phyloP scores from a whole-genome alignment of 208 protist species.

The Vickermania spadyakhi region DNA sequence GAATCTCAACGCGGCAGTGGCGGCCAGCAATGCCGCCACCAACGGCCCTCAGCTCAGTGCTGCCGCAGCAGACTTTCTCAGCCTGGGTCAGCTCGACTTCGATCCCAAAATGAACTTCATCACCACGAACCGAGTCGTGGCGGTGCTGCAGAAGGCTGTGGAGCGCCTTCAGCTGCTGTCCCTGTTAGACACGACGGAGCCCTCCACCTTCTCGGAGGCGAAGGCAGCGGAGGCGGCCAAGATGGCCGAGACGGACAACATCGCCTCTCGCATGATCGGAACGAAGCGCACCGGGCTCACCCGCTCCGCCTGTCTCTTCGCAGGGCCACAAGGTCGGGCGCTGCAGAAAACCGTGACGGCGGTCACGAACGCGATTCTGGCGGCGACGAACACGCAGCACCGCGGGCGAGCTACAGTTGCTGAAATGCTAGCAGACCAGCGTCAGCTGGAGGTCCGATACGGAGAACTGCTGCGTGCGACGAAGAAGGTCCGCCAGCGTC shows the following conservation, averaged over 20 bases:
- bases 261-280: slow-evolving; percentile 1
- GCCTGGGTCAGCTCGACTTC: slow-evolving; percentile 28
- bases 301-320: slow-evolving; percentile 18
- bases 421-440: slow-evolving; percentile 68
- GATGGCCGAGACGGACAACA: slow-evolving; percentile 1
- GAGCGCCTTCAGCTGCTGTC: slow-evolving; percentile 85
- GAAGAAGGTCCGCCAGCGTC: slow-evolving; percentile 27
- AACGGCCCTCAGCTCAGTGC: neutral
- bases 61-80: slow-evolving; percentile 15
- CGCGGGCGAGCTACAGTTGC: slow-evolving; percentile 66
- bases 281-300: neutral
- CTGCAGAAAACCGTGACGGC: slow-evolving; percentile 14
- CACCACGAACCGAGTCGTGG: slow-evolving; percentile 63
- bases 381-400: slow-evolving; percentile 13
- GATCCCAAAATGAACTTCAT: slow-evolving; percentile 45
- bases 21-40: neutral
- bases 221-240: neutral
- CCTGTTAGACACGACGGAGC: slow-evolving; percentile 46
- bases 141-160: slow-evolving; percentile 77
- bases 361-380: slow-evolving; percentile 26
- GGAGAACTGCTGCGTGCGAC: slow-evolving; percentile 62
- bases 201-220: slow-evolving; percentile 9
- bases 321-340: slow-evolving; percentile 3
- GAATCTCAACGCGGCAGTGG: neutral
- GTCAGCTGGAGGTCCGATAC: slow-evolving; percentile 68